These are phyloP conservation scores for Erodium maritimum DNA, from an alignment of 345 rosid genomes.

Conservation along the genomic window DNA sequence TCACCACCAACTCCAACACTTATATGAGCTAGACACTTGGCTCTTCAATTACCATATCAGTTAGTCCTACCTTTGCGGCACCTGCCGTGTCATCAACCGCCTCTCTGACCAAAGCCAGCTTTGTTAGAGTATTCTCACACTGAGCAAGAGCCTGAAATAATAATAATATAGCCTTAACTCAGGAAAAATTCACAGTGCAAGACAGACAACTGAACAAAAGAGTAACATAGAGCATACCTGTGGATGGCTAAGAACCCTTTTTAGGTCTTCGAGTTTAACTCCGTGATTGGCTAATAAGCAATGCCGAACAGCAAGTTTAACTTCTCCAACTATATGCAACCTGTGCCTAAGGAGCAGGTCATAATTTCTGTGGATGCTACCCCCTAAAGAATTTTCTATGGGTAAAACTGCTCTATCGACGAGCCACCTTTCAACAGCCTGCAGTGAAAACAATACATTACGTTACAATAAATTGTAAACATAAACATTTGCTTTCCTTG, in stretches of 20 bases:
- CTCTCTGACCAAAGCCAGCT: conserved; percentile 73
- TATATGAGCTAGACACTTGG: too few relatives aligned
- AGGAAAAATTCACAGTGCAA: conserved; percentile 2
- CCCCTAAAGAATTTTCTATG: conserved; percentile 93
- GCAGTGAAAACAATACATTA: not conserved
- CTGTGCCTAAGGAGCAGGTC: conserved; percentile 86
- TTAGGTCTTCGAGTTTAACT: conserved; percentile 62
- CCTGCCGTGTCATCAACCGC: conserved; percentile 95
- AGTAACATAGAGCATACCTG: conserved; percentile 37
- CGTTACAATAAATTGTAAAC: not conserved
- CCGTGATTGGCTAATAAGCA: conserved; percentile 88
- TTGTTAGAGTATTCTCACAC: conserved; percentile 82
- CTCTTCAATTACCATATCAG: not conserved
- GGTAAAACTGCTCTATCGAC: conserved; percentile 96
- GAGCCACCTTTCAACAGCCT: conserved; percentile 89
- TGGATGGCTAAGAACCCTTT: conserved; percentile 93
- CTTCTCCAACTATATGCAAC: conserved; percentile 95
- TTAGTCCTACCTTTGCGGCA: conserved; percentile 68
- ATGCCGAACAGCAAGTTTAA: conserved; percentile 78
- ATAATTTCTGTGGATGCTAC: conserved; percentile 95
- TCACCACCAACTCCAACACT: not conserved
- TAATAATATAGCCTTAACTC: not conserved
- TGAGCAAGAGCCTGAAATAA: conserved; percentile 85
- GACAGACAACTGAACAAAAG: conserved; percentile 1
- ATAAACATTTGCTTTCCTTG: not conserved